These are phyloP conservation scores for Dioszegia hungarica DNA, from an alignment of 768 basidiomycete genomes.

Conservation along the genomic window DNA sequence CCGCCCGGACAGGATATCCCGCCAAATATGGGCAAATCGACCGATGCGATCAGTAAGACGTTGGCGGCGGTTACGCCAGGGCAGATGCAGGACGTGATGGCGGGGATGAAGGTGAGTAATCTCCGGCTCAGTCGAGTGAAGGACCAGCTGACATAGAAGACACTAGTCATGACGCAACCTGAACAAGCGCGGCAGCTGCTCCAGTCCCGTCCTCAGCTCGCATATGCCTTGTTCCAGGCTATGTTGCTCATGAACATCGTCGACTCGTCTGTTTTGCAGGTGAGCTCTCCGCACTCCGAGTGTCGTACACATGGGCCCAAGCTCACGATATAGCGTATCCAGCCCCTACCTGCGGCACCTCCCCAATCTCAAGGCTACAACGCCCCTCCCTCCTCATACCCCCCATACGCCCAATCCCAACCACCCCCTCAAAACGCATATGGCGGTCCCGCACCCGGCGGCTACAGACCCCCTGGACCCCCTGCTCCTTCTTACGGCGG, in stretches of 20 bases:
- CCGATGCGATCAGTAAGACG: slow-evolving; percentile 79
- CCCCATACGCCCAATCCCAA: slow-evolving; percentile 4
- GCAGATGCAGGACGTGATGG: slow-evolving; percentile 85
- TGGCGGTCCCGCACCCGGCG: slow-evolving; percentile 5
- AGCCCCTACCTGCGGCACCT: slow-evolving; percentile 31
- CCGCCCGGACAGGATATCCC: slow-evolving; percentile 65
- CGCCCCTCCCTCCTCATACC: background rate
- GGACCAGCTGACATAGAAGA: slow-evolving; percentile 54
- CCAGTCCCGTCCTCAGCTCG: slow-evolving; percentile 79
- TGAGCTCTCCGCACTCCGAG: slow-evolving; percentile 48
- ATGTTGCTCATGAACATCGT: slow-evolving; percentile 90
- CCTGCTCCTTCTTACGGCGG: slow-evolving; percentile 31
- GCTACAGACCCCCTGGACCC: slow-evolving; percentile 26
- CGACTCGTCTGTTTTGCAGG: slow-evolving; percentile 75
- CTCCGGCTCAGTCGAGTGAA: background rate
- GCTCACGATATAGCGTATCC: slow-evolving; percentile 35
- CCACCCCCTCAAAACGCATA: slow-evolving; percentile 1
- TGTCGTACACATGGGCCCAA: background rate
- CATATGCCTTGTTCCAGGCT: slow-evolving; percentile 93
- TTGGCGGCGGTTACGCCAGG: slow-evolving; percentile 75
- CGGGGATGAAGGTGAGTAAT: slow-evolving; percentile 88
- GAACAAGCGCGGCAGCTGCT: slow-evolving; percentile 80
- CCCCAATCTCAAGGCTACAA: slow-evolving; percentile 34
- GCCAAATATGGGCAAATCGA: slow-evolving; percentile 56
- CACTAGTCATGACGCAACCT: slow-evolving; percentile 83